A percentile compares a stretch with the other conserved stretches of the same genome.
phyloP scores from a whole-genome alignment of 768 basidiomycete genomes.

The Lentinula boryana region DNA sequence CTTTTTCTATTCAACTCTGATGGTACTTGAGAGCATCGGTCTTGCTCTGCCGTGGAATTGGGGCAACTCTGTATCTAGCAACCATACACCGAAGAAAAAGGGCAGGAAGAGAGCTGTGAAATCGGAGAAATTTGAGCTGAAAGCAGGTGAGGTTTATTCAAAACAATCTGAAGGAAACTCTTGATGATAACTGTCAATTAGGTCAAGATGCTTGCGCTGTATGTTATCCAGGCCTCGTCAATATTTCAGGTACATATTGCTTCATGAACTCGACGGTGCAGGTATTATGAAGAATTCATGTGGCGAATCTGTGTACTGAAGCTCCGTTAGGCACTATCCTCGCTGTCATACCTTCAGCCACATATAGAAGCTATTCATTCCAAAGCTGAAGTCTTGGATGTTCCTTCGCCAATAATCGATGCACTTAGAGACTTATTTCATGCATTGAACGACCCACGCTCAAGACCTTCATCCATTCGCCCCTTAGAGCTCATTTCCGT shows the following conservation, averaged over 20 bases:
- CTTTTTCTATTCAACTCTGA: conserved; percentile 23
- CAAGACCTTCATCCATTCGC: conserved; percentile 55
- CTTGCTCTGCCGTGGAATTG: conserved; percentile 61
- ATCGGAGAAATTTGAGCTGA: not conserved
- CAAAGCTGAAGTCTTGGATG: conserved; percentile 73
- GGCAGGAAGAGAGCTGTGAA: conserved; percentile 4
- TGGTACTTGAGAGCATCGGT: conserved; percentile 60
- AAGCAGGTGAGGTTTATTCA: not conserved
- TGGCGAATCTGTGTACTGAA: conserved; percentile 8
- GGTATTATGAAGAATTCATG: conserved; percentile 30
- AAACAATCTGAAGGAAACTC: not conserved
- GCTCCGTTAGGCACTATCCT: conserved; percentile 76
- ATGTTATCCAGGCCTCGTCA: conserved; percentile 88
- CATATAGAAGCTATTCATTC: conserved; percentile 72
- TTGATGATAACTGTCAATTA: not conserved
- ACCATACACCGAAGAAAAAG: conserved; percentile 9
- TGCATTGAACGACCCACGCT: conserved; percentile 59
- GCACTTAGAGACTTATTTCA: conserved; percentile 65
- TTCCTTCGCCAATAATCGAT: conserved; percentile 85
- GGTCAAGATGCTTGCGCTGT: conserved; percentile 27
- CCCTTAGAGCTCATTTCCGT: conserved; percentile 70
- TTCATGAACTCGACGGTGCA: conserved; percentile 98
- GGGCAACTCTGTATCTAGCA: conserved; percentile 18
- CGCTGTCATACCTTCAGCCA: conserved; percentile 74
- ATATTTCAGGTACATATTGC: conserved; percentile 93